Evolutionary conservation across 345 rosid species (phyloP).

Genomic region (Balakata baccata): DNA sequence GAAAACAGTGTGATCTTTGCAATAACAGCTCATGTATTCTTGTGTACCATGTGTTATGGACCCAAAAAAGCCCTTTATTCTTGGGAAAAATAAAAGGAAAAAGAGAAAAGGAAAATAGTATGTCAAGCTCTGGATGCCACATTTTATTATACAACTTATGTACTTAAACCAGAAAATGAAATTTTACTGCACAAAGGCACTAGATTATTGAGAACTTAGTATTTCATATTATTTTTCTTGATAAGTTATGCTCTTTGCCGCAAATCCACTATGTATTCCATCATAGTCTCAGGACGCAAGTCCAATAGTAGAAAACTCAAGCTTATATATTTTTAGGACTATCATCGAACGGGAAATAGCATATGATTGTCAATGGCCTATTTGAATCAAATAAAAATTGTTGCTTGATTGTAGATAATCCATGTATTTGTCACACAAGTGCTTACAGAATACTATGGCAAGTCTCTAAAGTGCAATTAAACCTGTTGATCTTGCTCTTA

Average conservation of each 20-base stretch:
- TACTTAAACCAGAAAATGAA: background rate
- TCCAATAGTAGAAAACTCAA: background rate
- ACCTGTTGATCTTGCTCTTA: background rate
- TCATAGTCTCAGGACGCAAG: background rate
- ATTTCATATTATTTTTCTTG: background rate
- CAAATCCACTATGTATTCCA: background rate
- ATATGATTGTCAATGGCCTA: background rate
- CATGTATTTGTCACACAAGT: no score
- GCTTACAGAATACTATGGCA: background rate
- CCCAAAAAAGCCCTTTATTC: background rate
- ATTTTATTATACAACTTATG: background rate
- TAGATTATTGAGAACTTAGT: background rate
- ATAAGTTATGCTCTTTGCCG: background rate
- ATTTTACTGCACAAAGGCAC: background rate
- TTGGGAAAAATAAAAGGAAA: background rate
- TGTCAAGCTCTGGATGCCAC: background rate
- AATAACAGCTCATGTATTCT: background rate
- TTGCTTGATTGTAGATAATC: background rate
- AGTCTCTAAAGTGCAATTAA: background rate
- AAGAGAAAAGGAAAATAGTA: no score
- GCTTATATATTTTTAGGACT: background rate
- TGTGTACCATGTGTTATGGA: no score
- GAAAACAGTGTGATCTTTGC: background rate
- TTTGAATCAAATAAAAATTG: background rate
- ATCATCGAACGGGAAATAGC: background rate